A percentile compares a stretch with the other conserved stretches of the same genome.
Conservation (phyloP, 768 basidiomycete genomes). For the Pleurotus tuoliensis region DNA sequence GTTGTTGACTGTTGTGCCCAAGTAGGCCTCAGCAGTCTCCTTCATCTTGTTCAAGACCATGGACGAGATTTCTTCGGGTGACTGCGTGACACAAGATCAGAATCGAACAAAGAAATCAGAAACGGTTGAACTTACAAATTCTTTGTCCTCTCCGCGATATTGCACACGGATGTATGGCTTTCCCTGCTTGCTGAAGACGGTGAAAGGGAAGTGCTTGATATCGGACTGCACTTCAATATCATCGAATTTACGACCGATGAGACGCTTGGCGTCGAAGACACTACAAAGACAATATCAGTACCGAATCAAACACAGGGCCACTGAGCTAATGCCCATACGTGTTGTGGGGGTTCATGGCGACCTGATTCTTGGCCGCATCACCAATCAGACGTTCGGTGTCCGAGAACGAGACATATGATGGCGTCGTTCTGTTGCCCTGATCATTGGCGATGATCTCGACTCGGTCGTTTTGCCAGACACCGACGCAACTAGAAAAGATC, state of each 20-base stretch:
- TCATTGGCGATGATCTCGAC: slow-evolving; percentile 99
- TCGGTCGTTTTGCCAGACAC: slow-evolving; percentile 99
- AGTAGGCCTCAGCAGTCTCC: slow-evolving; percentile 98
- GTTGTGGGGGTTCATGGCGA: slow-evolving; percentile 99
- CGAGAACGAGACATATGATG: slow-evolving; percentile 99
- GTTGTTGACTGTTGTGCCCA: slow-evolving; percentile 97
- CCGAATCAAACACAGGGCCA: neutral
- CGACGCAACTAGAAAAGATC: slow-evolving; percentile 72
- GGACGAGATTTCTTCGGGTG: slow-evolving; percentile 97
- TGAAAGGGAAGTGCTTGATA: slow-evolving; percentile 94
- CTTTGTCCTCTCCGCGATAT: slow-evolving; percentile 92
- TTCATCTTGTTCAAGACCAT: slow-evolving; percentile 99
- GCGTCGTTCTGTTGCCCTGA: slow-evolving; percentile 99
- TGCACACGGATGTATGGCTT: slow-evolving; percentile 96
- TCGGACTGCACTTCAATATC: slow-evolving; percentile 80
- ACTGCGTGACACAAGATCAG: slow-evolving; percentile 40
- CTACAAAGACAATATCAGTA: neutral
- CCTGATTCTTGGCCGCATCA: slow-evolving; percentile 98
- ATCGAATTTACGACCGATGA: slow-evolving; percentile 96
- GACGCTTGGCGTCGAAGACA: slow-evolving; percentile 98
- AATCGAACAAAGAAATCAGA: slow-evolving; percentile 12
- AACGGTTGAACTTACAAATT: slow-evolving; percentile 62
- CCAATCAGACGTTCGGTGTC: slow-evolving; percentile 95
- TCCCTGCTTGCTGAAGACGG: slow-evolving; percentile 94
- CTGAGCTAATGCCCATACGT: slow-evolving; percentile 34